Base-by-base conservation (phyloP, 225 moss, liverwort and hornwort genomes). In the Lunularia cruciata region DNA sequence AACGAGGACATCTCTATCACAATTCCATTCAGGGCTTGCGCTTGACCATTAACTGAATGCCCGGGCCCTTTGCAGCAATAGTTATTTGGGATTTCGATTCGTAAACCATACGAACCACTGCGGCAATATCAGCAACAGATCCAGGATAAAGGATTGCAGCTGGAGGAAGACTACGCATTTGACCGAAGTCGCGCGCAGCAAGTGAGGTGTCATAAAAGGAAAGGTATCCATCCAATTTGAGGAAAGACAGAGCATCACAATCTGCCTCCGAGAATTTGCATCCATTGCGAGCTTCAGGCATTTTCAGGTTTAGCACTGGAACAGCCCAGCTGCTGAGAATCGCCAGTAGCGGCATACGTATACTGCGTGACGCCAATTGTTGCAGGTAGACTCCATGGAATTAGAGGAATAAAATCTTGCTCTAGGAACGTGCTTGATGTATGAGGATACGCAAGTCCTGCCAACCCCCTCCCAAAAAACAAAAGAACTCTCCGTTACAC, bases 1-100 rank as follows among this genome's bases (percentile, higher is more conserved):
- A 95, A 60, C 14, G 85, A 40, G 0, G 88, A 81, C 95, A 95
- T 95, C 76, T 92, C 88, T 2, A 95, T 38, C 16, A 95, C 90
- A 12, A 95, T 83, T n/a, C 95, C 95, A 68, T 87, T 61, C 6
- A 43, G 76, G 19, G 88, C 90, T 85, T 90, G 89, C 22, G 88
- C 82, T 75, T 92, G 92, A n/a, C 95, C 90, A 57, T 82, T 65
- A 43, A 82, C 73, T 7, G 95, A 95, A 34, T 88, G 95, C 1
- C 90, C 95, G 27, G 79, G 35, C 92, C 95, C 39, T 82, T 77
- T n/a, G 95, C 90, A 67, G 92, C 88, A 19, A 95, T 66, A 31
- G 95, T 95, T 66, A 95, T 57, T 13, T 76, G 78, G 8, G 78
- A 70, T 5, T 59, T 23, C 22, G 78, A 71, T 12, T 30, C 57